Evolutionary conservation across 2,329 filamentous ascomycete species (phyloP), one percentile per base, ranked within the genome.

Genomic region (Leptographium wingfieldii): DNA sequence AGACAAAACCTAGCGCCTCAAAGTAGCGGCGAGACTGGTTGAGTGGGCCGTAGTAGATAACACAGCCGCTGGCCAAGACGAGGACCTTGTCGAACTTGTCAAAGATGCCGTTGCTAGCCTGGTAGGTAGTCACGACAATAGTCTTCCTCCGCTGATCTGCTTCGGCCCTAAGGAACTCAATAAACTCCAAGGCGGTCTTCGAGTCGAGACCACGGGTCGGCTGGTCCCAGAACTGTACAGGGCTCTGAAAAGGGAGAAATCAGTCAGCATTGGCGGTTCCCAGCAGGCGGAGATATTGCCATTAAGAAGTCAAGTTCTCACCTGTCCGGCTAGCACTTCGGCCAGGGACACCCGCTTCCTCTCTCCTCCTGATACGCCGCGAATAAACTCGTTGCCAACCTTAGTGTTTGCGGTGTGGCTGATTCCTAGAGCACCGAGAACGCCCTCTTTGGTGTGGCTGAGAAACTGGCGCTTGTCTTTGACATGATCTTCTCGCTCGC

Each of bases 341-440:
- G 85, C 86, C 63, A 90, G 88, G 54, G 82, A 86, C 4, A 91
- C 87, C 69, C 88, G 83, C 72, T 91, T 90, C 62, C 83, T 76
- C 67, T 86, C 61, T 31, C 61, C 61, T 5, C 61, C 61, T 1
- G 55, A 58, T 2, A 86, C 78, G 10, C 74, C 74, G 16, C 85
- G 79, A 11, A 88, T 76, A 38, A 83, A 80, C 62, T 86, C 84
- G 63, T 88, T 83, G 1, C 86, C 86, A 35, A 90, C 83, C 63
- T 82, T 82, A 0, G 86, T 89, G 53, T 81, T 75, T 58, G 84
- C 70, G 0, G 84, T 86, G 66, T 89, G 85, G 53, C 82, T 78
- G 59, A 89, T 86, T 72, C 83, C 84, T 64, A 88, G 87, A 35
- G 90, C 73, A 63, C 86, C 86, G 40, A 86, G 82, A 4, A 88